Evolutionary conservation across 495 filamentous ascomycete genomes (phyloP), one percentile per base, ranked within the genome.

Genomic region (Neurospora hispaniola): DNA sequence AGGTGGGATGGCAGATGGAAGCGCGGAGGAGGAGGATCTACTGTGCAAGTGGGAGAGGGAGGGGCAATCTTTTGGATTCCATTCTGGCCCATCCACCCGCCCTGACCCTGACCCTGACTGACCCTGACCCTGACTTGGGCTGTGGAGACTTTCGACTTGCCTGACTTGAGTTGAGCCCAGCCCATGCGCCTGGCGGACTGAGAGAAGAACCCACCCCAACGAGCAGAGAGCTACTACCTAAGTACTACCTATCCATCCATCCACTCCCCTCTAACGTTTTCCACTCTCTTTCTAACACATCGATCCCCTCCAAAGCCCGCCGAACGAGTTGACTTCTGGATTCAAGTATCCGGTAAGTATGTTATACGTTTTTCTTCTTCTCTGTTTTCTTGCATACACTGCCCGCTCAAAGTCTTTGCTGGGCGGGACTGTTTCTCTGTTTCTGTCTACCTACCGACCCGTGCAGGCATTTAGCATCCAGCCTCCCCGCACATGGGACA

Each of bases 351-450:
- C 54, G 54, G 54, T 62, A 62, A 3, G 54, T 62, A 62, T 14
- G 54, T 62, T 18, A 18, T 62, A 18, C 5, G 12, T 7, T 27
- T 35, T 18, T 62, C 10, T 46, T n/a, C 5, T 46, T n/a, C 8
- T 20, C n/a, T 46, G 0, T 59, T 27, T 5, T 3, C 46, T 5
- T n/a, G 46, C 46, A 54, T 12, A 54, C 6, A 23, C 46, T 54
- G n/a, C 43, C 43, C 43, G 43, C 18, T 54, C 46, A 74, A 75
- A 31, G 69, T 73, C 10, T 9, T 23, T 70, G 39, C 42, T 35
- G 7, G 74, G 73, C 73, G 20, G 4, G 40, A 20, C 6, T 76
- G 73, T 73, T 76, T 78, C 70, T 76, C 66, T 38, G 54, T n/a
- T 76, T 23, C 73, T 76, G 18, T 74, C 48, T 31, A 72, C n/a